Conservation (phyloP, 768 basidiomycete species). For the Boletus speciosus region DNA sequence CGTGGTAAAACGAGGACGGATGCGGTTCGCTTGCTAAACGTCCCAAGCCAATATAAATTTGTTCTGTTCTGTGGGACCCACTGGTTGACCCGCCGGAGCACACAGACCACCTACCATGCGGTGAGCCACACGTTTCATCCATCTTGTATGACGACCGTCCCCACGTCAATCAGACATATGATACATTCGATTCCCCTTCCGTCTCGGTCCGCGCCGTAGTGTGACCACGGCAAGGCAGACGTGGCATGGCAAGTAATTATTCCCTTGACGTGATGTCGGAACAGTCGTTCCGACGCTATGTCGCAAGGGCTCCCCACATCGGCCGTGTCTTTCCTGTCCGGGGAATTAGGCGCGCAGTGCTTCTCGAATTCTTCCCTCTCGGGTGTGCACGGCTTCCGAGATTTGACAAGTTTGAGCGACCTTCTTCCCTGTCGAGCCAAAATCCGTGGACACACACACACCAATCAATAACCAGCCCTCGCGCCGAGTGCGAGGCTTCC, state of each 20-base stretch:
- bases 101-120: neutral
- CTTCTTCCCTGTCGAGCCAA: conserved; percentile 6
- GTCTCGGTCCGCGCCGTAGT: conserved; percentile 11
- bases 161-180: conserved; percentile 13
- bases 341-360: conserved; percentile 17
- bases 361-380: neutral
- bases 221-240: conserved; percentile 14
- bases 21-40: neutral
- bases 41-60: neutral
- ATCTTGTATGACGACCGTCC: conserved; percentile 11
- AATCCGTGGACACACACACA: conserved; percentile 14
- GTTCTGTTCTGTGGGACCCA: conserved; percentile 1
- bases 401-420: conserved; percentile 7
- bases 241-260: neutral
- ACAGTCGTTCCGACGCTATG: conserved; percentile 7
- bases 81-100: neutral
- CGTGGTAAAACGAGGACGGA: conserved; percentile 10
- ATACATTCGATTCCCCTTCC: conserved; percentile 5
- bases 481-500: conserved; percentile 18
- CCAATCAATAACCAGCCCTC: conserved; percentile 12
- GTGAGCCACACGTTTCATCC: conserved; percentile 2
- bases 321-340: conserved; percentile 15
- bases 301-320: neutral
- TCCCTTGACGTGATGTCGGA: conserved; percentile 14
- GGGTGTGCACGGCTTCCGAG: conserved; percentile 14